Conservation (phyloP, 1,284 basidiomycete genomes). For the Heimioporus punctisporus region DNA sequence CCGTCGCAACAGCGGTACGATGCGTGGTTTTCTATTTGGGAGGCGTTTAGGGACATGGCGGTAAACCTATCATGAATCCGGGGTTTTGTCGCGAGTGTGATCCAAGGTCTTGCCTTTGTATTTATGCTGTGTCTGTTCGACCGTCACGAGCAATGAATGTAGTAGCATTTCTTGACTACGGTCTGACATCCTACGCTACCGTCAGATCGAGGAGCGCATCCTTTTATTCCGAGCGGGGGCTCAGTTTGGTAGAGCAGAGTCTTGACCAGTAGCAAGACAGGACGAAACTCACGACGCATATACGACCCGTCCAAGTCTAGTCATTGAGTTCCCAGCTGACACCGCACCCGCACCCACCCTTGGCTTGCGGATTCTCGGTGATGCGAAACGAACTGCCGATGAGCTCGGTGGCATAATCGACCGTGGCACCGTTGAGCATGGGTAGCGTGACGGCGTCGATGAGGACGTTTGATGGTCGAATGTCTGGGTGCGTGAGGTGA, state of each 20-base stretch:
- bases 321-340: constrained; percentile 86
- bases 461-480: constrained; percentile 70
- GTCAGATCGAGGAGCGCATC: no score
- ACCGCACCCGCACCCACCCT: constrained; percentile 89
- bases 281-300: not conserved
- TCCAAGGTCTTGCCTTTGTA: no score
- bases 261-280: no score
- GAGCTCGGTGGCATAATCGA: constrained; percentile 89
- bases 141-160: no score
- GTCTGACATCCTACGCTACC: no score
- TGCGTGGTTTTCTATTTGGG: constrained; percentile 79
- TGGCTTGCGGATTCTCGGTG: constrained; percentile 80
- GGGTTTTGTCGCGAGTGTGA: no score
- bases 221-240: no score
- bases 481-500: constrained; percentile 65
- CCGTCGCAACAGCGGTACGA: constrained; percentile 62
- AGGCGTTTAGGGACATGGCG: constrained; percentile 90
- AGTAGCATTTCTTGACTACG: no score
- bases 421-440: constrained; percentile 78
- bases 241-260: no score
- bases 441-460: constrained; percentile 82
- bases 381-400: constrained; percentile 88
- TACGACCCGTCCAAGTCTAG: not conserved
- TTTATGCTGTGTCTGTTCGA: no score
- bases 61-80: constrained; percentile 48